Percentiles rank a stretch among this genome's conserved stretches.
These are phyloP conservation scores for Phytophthora pini DNA, from an alignment of 352 stramenopile genomes.

Conservation along the genomic window DNA sequence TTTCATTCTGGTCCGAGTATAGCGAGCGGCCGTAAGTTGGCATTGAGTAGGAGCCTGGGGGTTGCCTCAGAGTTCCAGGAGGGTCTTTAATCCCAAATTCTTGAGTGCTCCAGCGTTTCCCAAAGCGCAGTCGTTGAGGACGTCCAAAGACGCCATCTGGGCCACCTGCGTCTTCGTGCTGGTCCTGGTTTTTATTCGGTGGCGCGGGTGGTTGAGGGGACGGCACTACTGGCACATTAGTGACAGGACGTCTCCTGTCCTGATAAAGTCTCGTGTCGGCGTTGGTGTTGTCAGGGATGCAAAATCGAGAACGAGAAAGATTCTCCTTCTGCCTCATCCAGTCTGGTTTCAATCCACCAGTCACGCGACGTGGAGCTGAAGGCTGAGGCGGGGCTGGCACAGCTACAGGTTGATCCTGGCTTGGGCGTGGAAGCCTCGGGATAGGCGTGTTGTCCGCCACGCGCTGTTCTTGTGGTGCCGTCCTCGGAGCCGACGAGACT, in stretches of 20 bases:
- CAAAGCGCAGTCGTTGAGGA: slow-evolving; percentile 63
- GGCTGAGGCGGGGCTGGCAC: slow-evolving; percentile 9
- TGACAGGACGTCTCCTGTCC: slow-evolving; percentile 33
- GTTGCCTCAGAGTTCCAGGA: slow-evolving; percentile 22
- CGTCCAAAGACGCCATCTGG: slow-evolving; percentile 67
- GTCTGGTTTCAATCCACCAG: slow-evolving; percentile 66
- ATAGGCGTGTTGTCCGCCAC: slow-evolving; percentile 41
- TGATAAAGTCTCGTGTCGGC: slow-evolving; percentile 60
- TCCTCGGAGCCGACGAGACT: slow-evolving; percentile 4
- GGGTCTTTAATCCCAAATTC: slow-evolving; percentile 54
- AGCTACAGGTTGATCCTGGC: slow-evolving; percentile 8
- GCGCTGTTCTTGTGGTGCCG: slow-evolving; percentile 13
- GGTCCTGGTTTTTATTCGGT: slow-evolving; percentile 32
- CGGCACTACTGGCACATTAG: slow-evolving; percentile 22
- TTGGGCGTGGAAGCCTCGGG: slow-evolving; percentile 14
- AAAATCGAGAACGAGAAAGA: slow-evolving; percentile 69
- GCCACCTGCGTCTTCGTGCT: slow-evolving; percentile 47
- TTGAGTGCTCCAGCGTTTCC: slow-evolving; percentile 58
- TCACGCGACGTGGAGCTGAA: slow-evolving; percentile 26
- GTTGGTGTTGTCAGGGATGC: slow-evolving; percentile 53
- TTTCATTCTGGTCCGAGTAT: slow-evolving; percentile 23
- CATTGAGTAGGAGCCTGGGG: slow-evolving; percentile 21
- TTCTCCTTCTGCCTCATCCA: slow-evolving; percentile 74
- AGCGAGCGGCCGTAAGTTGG: slow-evolving; percentile 33
- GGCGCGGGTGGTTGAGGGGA: slow-evolving; percentile 16